phyloP scores from a whole-genome alignment of 1,284 basidiomycete genomes.

The Apiotrichum montevideense region DNA sequence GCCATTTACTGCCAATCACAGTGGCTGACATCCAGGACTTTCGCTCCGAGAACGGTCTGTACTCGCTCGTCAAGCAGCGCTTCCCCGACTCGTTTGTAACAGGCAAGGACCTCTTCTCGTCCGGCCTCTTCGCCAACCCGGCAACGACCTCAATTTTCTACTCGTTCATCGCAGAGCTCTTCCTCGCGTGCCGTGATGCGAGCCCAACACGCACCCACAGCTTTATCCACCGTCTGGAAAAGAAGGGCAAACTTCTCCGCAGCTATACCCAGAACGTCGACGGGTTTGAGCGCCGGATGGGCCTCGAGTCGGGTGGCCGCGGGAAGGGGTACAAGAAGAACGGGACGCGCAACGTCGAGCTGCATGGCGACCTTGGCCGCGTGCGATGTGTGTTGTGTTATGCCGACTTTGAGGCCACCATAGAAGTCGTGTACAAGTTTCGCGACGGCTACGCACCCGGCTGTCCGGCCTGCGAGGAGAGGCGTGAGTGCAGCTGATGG shows the following conservation, averaged over 20 bases:
- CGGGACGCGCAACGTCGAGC: conserved; percentile 74
- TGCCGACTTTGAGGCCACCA: conserved; percentile 62
- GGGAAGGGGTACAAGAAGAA: conserved; percentile 52
- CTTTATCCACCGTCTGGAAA: conserved; percentile 77
- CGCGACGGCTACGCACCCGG: conserved; percentile 64
- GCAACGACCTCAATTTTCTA: conserved; percentile 82
- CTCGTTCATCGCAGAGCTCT: conserved; percentile 86
- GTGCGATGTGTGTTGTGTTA: conserved; percentile 79
- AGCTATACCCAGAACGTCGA: conserved; percentile 96
- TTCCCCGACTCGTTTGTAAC: conserved; percentile 76
- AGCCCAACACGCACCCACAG: conserved; percentile 76
- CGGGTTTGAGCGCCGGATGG: conserved; percentile 75
- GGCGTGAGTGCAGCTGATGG: conserved; percentile 56
- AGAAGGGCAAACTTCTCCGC: conserved; percentile 75
- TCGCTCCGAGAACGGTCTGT: conserved; percentile 79
- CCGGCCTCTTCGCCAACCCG: conserved; percentile 73
- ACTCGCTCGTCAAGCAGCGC: conserved; percentile 74
- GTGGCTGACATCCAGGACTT: conserved; percentile 60
- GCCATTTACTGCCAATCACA: neutral
- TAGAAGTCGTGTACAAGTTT: conserved; percentile 60
- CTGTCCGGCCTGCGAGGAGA: conserved; percentile 70
- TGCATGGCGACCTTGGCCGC: conserved; percentile 86
- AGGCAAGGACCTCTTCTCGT: conserved; percentile 84
- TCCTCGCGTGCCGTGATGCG: conserved; percentile 72
- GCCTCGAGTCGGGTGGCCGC: conserved; percentile 62